phyloP scores from a whole-genome alignment of 176 grass and related monocot species.

The Triticum turgidum region DNA sequence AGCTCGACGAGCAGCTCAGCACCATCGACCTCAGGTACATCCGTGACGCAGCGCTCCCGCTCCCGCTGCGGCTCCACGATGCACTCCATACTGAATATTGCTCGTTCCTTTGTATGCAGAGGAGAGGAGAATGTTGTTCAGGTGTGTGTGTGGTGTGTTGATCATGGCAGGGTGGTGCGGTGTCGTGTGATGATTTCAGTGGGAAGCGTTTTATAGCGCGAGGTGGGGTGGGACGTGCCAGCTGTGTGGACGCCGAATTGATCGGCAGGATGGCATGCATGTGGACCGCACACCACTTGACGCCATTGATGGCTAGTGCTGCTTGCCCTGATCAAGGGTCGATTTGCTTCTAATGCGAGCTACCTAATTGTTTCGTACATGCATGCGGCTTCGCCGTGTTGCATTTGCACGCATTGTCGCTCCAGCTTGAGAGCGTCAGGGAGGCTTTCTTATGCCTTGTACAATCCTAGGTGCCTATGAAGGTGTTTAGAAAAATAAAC shows the following conservation, averaged over 20 bases:
- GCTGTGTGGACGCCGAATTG: conserved; percentile 15
- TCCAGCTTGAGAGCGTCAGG: too few relatives aligned
- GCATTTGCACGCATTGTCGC: too few relatives aligned
- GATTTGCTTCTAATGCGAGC: conserved; percentile 15
- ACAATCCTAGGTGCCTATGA: too few relatives aligned
- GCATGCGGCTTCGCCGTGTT: background rate
- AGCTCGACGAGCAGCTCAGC: conserved; percentile 47
- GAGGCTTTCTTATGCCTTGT: too few relatives aligned
- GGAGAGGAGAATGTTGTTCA: background rate
- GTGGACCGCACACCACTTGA: background rate
- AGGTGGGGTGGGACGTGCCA: conserved; percentile 26
- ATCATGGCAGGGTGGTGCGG: conserved; percentile 8
- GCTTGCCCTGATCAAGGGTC: background rate
- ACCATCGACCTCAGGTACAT: conserved; percentile 45
- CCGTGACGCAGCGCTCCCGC: background rate
- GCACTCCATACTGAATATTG: conserved; percentile 14
- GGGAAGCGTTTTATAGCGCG: conserved; percentile 24
- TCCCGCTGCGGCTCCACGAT: background rate
- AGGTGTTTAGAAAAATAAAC: too few relatives aligned
- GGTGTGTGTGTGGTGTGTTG: background rate
- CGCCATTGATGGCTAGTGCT: background rate
- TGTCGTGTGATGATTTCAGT: background rate
- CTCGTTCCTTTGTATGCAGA: background rate
- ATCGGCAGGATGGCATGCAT: conserved; percentile 18
- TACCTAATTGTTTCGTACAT: background rate